A percentile compares a stretch with the other conserved stretches of the same genome.
phyloP scores from a whole-genome alignment of 352 stramenopile species.

The Phytophthora aleatoria region DNA sequence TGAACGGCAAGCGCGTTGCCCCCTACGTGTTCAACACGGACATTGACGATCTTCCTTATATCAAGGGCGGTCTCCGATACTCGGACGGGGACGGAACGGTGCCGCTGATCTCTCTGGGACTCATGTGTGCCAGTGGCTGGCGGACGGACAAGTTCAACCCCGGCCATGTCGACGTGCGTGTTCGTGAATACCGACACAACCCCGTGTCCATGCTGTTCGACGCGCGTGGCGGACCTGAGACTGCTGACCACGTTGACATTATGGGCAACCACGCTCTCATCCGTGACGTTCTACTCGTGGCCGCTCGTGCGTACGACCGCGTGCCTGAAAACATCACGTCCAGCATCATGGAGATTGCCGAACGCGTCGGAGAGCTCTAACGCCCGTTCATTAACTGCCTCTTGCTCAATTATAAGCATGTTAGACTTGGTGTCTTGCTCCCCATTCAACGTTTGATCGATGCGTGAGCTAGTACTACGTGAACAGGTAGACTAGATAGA shows the following conservation, averaged over 20 bases:
- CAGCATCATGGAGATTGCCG: conserved; percentile 65
- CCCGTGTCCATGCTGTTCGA: conserved; percentile 81
- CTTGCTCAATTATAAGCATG: not conserved
- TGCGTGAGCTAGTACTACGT: not conserved
- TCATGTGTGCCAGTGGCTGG: conserved; percentile 93
- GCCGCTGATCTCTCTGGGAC: conserved; percentile 93
- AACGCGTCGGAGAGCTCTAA: conserved; percentile 54
- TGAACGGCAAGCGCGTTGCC: conserved; percentile 53
- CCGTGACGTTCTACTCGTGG: conserved; percentile 69
- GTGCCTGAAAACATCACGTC: conserved; percentile 76
- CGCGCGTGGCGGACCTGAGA: conserved; percentile 68
- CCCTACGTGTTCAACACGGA: conserved; percentile 72
- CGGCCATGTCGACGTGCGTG: conserved; percentile 80
- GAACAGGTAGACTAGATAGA: no score
- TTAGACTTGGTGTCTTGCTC: not conserved
- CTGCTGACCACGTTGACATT: conserved; percentile 95
- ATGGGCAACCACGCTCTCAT: conserved; percentile 94
- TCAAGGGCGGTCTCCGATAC: conserved; percentile 85
- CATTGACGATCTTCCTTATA: conserved; percentile 63
- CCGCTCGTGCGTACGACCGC: conserved; percentile 65
- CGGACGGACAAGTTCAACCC: conserved; percentile 87
- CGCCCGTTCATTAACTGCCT: not conserved
- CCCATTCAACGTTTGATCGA: not conserved
- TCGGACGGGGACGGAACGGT: conserved; percentile 94
- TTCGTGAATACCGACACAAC: conserved; percentile 78